Evolutionary conservation across 2,329 filamentous ascomycete species (phyloP).

Genomic region (Colletotrichum salicis): DNA sequence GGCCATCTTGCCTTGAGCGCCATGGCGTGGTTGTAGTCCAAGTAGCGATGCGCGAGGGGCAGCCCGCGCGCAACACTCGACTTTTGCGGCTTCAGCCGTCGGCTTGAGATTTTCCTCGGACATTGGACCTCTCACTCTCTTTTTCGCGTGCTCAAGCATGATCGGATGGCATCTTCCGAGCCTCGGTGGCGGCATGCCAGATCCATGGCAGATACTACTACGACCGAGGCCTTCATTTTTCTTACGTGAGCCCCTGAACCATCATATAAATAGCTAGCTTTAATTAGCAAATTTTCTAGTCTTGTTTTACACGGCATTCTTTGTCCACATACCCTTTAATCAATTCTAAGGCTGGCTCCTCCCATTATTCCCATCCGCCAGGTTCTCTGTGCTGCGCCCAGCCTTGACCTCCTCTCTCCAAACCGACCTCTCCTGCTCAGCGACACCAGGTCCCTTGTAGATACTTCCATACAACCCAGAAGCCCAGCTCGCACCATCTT

Average conservation of each 20-base stretch:
- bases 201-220: no score
- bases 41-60: accelerated
- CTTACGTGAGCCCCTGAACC: not conserved
- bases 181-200: no score
- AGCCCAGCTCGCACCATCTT: slow-evolving; percentile 65
- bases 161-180: no score
- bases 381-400: slow-evolving; percentile 48
- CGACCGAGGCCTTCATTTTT: not conserved
- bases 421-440: slow-evolving; percentile 60
- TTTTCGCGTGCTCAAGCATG: no score
- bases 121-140: no score
- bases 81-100: no score
- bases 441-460: slow-evolving; percentile 68
- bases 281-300: no score
- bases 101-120: no score
- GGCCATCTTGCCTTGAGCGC: slow-evolving; percentile 26
- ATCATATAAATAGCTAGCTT: not conserved
- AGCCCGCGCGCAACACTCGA: no score
- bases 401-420: slow-evolving; percentile 56
- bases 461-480: slow-evolving; percentile 68
- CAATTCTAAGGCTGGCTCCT: slow-evolving; percentile 44
- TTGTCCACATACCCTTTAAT: accelerated
- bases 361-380: slow-evolving; percentile 46
- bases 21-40: no score
- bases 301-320: not conserved